Conservation (phyloP, 2,329 filamentous ascomycete genomes). For the Colletotrichum tropicicola region DNA sequence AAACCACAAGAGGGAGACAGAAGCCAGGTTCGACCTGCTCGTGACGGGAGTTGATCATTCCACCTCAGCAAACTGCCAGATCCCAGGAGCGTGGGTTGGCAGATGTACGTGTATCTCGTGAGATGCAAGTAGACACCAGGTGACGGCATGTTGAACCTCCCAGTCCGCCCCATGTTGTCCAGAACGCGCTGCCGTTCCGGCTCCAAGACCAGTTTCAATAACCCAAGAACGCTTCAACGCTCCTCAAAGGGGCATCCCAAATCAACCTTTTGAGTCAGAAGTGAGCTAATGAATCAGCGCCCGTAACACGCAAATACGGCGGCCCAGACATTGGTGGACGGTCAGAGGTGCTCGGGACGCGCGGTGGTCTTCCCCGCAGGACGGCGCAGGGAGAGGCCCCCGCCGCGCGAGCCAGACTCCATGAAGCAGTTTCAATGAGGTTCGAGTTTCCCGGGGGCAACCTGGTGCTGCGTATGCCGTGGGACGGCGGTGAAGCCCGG, state of each 20-base stretch:
- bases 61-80: background rate
- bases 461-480: background rate
- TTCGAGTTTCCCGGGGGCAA: constrained; percentile 20
- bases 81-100: background rate
- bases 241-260: background rate
- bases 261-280: background rate
- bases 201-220: background rate
- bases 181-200: background rate
- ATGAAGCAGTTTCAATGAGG: constrained; percentile 17
- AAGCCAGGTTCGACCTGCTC: background rate
- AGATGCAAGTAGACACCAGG: background rate
- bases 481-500: background rate
- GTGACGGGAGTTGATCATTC: background rate
- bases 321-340: background rate
- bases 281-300: background rate
- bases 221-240: background rate
- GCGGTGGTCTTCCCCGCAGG: constrained; percentile 13
- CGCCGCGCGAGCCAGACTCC: background rate
- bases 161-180: too few relatives aligned
- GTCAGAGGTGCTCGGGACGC: background rate
- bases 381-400: background rate
- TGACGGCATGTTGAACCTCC: background rate
- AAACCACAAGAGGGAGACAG: background rate
- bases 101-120: background rate
- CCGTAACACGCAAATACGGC: background rate